phyloP scores from a whole-genome alignment of 2,329 filamentous ascomycete species.

The Cyphellophora attinorum region DNA sequence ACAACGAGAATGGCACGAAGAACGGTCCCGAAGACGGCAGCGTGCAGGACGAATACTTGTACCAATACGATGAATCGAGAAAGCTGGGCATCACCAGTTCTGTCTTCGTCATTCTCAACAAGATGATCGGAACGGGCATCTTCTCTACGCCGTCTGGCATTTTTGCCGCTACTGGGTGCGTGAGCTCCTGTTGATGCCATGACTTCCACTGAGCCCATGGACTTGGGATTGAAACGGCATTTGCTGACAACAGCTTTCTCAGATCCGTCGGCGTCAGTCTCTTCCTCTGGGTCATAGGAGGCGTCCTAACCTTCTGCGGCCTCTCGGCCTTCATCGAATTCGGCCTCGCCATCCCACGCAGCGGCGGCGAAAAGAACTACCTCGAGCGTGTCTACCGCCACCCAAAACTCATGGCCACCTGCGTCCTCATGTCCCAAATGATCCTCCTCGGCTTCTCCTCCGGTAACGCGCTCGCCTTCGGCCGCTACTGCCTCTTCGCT shows the following conservation, averaged over 20 bases:
- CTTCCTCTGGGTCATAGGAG: constrained; percentile 45
- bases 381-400: constrained; percentile 43
- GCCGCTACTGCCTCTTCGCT: constrained; percentile 38
- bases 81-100: not conserved
- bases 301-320: constrained; percentile 35
- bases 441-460: constrained; percentile 43
- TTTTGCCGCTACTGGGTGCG: constrained; percentile 42
- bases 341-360: constrained; percentile 34
- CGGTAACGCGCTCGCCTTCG: constrained; percentile 43
- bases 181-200: too few relatives aligned
- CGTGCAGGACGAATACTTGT: constrained; percentile 1
- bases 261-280: constrained; percentile 46
- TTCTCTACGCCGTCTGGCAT: constrained; percentile 49
- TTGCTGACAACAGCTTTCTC: too few relatives aligned
- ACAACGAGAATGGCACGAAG: too few relatives aligned
- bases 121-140: constrained; percentile 32
- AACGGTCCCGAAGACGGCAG: too few relatives aligned
- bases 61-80: constrained; percentile 1
- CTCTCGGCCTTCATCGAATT: constrained; percentile 39
- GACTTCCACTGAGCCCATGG: too few relatives aligned
- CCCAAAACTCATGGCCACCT: constrained; percentile 43
- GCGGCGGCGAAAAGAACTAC: constrained; percentile 45
- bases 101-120: constrained; percentile 26
- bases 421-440: constrained; percentile 43
- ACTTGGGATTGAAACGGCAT: too few relatives aligned